Conservation (phyloP, 75 land plant species). For the Ceratopteris richardii region DNA sequence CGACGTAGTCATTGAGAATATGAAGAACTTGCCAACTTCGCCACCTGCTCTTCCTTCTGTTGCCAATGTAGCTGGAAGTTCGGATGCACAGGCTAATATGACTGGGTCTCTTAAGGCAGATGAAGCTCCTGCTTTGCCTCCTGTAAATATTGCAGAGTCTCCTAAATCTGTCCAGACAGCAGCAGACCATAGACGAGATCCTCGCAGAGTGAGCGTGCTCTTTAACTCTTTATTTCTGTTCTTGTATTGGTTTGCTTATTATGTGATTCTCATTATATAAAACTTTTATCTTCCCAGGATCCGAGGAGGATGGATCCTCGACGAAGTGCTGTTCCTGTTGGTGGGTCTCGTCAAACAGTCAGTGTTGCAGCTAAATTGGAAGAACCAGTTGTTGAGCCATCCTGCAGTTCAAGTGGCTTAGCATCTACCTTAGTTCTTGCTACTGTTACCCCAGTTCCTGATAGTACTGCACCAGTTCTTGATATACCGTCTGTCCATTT, state of each 20-base stretch:
- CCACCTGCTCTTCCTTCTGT: slow-evolving; percentile 21
- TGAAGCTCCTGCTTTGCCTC: neutral
- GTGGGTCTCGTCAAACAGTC: slow-evolving; percentile 10
- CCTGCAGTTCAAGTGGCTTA: neutral
- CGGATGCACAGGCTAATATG: neutral
- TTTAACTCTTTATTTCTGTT: slow-evolving; percentile 8
- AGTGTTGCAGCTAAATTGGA: slow-evolving; percentile 12
- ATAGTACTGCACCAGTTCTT: too few relatives aligned
- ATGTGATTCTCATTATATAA: neutral
- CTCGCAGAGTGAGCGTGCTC: slow-evolving; percentile 59
- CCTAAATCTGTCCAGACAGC: slow-evolving; percentile 11
- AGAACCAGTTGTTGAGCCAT: neutral
- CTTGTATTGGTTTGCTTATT: neutral
- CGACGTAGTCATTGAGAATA: slow-evolving; percentile 84
- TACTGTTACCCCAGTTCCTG: too few relatives aligned
- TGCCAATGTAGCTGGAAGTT: slow-evolving; percentile 1
- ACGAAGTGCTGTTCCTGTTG: slow-evolving; percentile 32
- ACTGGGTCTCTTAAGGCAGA: neutral
- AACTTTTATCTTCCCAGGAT: slow-evolving; percentile 44
- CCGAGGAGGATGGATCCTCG: slow-evolving; percentile 95
- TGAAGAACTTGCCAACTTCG: slow-evolving; percentile 61
- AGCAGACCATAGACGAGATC: slow-evolving; percentile 64
- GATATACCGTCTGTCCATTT: too few relatives aligned
- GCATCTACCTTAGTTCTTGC: too few relatives aligned
- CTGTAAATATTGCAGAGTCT: slow-evolving; percentile 14